Conservation (phyloP, 2,329 filamentous ascomycete genomes). For the Pseudocercospora fijiensis region DNA sequence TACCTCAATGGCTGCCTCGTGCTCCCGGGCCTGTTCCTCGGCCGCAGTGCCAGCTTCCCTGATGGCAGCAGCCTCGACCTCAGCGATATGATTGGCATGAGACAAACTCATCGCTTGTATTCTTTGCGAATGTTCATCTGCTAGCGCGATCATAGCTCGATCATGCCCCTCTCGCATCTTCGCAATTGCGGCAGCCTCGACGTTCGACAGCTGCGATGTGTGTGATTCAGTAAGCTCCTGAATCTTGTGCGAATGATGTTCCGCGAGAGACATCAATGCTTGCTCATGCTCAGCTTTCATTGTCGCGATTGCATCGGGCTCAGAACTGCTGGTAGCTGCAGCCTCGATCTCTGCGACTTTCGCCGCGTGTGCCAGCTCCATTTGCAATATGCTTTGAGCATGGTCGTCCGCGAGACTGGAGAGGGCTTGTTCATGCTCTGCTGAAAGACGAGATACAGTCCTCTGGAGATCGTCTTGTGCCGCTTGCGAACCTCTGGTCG, state of each 20-base stretch:
- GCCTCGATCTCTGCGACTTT: conserved; percentile 16
- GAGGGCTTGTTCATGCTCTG: conserved; percentile 16
- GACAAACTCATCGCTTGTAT: conserved; percentile 16
- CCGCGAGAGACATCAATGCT: conserved; percentile 11
- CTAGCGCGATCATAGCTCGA: conserved; percentile 10
- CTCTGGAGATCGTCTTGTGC: conserved; percentile 12
- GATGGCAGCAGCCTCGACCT: conserved; percentile 23
- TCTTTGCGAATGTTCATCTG: conserved; percentile 21
- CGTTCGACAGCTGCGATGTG: conserved; percentile 10
- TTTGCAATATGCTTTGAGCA: conserved; percentile 10
- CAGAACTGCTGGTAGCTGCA: conserved; percentile 1
- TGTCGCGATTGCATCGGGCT: background rate
- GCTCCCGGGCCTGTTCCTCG: conserved; percentile 20
- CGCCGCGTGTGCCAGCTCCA: conserved; percentile 11
- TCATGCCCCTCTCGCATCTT: conserved; percentile 16
- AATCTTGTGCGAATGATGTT: conserved; percentile 22
- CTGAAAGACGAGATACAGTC: conserved; percentile 15
- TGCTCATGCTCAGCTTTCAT: conserved; percentile 18
- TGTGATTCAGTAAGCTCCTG: conserved; percentile 19
- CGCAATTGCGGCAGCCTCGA: conserved; percentile 9
- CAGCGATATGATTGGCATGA: conserved; percentile 19
- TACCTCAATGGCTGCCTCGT: conserved; percentile 16
- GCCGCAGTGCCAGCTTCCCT: conserved; percentile 16
- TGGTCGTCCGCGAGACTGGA: conserved; percentile 13
- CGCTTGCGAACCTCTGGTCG: conserved; percentile 12